phyloP scores from a whole-genome alignment of 352 stramenopile species.

The Phytophthora pluvialis region DNA sequence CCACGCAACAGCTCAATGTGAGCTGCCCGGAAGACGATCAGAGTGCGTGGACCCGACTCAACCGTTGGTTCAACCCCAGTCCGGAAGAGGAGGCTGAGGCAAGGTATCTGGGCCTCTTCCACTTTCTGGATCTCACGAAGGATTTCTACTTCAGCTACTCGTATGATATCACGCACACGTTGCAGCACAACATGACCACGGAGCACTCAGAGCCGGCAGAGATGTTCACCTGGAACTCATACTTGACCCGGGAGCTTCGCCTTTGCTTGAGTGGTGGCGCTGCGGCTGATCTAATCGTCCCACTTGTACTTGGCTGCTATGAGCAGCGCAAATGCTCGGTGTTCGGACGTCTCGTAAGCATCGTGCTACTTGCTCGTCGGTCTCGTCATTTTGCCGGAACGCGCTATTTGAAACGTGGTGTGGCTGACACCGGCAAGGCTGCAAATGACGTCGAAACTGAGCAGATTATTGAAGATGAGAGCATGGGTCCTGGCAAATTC shows the following conservation, averaged over 20 bases:
- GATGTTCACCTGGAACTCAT: slow-evolving; percentile 98
- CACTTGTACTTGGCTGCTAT: slow-evolving; percentile 95
- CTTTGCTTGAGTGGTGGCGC: slow-evolving; percentile 83
- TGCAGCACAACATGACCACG: slow-evolving; percentile 98
- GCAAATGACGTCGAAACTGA: slow-evolving; percentile 99
- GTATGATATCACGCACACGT: slow-evolving; percentile 97
- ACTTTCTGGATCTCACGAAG: slow-evolving; percentile 99
- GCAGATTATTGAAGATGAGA: slow-evolving; percentile 94
- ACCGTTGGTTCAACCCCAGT: slow-evolving; percentile 85
- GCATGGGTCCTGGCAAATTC: slow-evolving; percentile 92
- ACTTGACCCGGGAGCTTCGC: slow-evolving; percentile 94
- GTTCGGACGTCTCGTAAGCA: slow-evolving; percentile 95
- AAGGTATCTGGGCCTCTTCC: slow-evolving; percentile 96
- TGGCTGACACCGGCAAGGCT: slow-evolving; percentile 98
- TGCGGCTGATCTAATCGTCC: slow-evolving; percentile 89
- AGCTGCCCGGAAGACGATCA: slow-evolving; percentile 58
- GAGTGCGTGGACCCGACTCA: slow-evolving; percentile 71
- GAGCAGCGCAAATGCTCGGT: slow-evolving; percentile 97
- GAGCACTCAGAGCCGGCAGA: slow-evolving; percentile 85
- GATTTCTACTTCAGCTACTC: slow-evolving; percentile 99
- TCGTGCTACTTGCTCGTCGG: slow-evolving; percentile 96
- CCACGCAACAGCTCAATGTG: slow-evolving; percentile 92
- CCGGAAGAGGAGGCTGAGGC: slow-evolving; percentile 85
- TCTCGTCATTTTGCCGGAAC: slow-evolving; percentile 99
- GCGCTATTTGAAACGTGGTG: slow-evolving; percentile 97